phyloP scores from a whole-genome alignment of 139 green algal genomes.

The Closterium sp. region DNA sequence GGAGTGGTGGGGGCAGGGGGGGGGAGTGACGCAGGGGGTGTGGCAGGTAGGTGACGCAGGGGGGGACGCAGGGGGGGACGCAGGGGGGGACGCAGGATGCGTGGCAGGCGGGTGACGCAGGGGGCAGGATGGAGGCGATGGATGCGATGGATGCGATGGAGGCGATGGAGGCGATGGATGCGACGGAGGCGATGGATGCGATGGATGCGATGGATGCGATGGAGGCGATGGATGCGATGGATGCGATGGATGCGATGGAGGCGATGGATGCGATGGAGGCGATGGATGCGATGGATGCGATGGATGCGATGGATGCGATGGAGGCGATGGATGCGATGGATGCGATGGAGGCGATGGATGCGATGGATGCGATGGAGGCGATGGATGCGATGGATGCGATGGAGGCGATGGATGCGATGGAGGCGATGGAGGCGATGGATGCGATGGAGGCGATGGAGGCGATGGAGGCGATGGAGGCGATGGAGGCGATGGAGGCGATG shows the following conservation, averaged over 20 bases:
- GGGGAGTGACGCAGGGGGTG: not conserved
- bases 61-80: too few relatives aligned
- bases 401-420: too few relatives aligned
- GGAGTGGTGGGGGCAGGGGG: not conserved
- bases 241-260: not conserved
- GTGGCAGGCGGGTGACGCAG: not conserved
- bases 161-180: not conserved
- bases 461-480: not conserved
- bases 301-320: not conserved
- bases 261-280: not conserved
- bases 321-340: not conserved
- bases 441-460: not conserved
- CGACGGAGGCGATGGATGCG: not conserved
- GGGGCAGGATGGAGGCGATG: not conserved
- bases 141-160: too few relatives aligned
- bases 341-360: not conserved
- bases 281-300: not conserved
- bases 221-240: not conserved
- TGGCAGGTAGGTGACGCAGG: not conserved
- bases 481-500: not conserved
- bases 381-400: too few relatives aligned
- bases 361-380: not conserved
- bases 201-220: not conserved
- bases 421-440: not conserved
- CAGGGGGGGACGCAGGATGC: not conserved